Evolutionary conservation across 495 filamentous ascomycete species (phyloP).

Genomic region (Penicillium silybi): DNA sequence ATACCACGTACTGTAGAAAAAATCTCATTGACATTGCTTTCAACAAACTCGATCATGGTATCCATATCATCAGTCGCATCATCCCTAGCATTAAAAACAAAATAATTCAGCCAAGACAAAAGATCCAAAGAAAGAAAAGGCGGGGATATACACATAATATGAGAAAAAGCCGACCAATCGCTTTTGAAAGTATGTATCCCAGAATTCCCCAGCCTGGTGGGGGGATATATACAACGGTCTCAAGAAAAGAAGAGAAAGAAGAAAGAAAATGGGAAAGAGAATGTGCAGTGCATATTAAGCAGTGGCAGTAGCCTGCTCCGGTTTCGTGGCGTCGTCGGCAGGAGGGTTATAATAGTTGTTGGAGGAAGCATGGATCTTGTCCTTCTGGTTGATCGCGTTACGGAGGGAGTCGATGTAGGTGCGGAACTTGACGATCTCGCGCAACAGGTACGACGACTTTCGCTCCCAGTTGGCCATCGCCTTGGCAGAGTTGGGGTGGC

Average conservation of each 20-base stretch:
- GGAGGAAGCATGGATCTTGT: constrained; percentile 43
- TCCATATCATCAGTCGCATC: constrained; percentile 26
- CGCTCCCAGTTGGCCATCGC: constrained; percentile 96
- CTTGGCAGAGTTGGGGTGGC: constrained; percentile 73
- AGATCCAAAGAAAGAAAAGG: constrained; percentile 4
- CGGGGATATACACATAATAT: neutral
- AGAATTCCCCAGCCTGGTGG: constrained; percentile 3
- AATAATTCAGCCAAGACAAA: constrained; percentile 12
- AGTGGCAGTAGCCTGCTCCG: neutral
- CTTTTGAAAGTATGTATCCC: constrained; percentile 12
- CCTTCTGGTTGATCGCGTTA: constrained; percentile 54
- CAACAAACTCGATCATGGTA: constrained; percentile 25
- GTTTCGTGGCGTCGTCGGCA: constrained; percentile 3
- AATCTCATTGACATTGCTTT: neutral
- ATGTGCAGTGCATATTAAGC: neutral
- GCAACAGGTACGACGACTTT: constrained; percentile 83
- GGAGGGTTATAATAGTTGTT: constrained; percentile 22
- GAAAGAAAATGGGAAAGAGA: neutral
- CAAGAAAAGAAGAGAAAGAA: neutral
- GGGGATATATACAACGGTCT: constrained; percentile 18
- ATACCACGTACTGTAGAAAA: too few species aligned
- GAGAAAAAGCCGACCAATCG: constrained; percentile 4
- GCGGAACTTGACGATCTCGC: constrained; percentile 94
- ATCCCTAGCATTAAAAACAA: constrained; percentile 20
- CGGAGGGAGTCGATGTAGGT: constrained; percentile 86